Percentiles rank a stretch among this genome's conserved stretches.
phyloP scores from a whole-genome alignment of 192 early-diverging fungal species.

The Backusella parvicylindrica region DNA sequence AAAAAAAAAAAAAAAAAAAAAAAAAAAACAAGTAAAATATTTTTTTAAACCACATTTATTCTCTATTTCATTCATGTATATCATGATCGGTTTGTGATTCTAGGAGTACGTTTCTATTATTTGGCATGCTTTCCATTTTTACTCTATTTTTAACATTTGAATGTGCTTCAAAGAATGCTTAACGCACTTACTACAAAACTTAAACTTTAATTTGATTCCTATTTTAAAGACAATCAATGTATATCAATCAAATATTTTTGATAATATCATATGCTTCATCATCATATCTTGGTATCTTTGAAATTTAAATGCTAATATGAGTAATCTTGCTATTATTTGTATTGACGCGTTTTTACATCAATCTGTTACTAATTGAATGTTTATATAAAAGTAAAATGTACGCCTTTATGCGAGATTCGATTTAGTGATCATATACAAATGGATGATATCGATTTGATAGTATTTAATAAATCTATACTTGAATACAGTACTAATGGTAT shows the following conservation, averaged over 20 bases:
- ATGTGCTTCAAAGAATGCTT: not conserved
- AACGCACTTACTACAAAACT: not conserved
- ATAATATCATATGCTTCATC: not conserved
- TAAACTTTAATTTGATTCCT: not conserved
- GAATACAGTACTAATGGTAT: too few relatives aligned
- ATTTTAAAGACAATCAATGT: not conserved
- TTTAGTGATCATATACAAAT: too few relatives aligned
- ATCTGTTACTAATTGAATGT: too few relatives aligned
- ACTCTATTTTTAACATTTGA: not conserved
- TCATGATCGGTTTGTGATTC: not conserved
- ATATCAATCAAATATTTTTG: not conserved
- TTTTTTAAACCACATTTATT: not conserved
- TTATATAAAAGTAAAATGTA: too few relatives aligned
- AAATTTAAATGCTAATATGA: not conserved
- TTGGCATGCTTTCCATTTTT: not conserved
- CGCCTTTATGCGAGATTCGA: too few relatives aligned
- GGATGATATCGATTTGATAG: too few relatives aligned
- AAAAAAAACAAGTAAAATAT: not conserved
- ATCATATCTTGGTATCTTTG: not conserved
- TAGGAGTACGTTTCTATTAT: not conserved
- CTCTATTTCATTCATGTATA: not conserved
- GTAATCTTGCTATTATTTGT: too few relatives aligned
- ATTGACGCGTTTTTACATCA: too few relatives aligned
- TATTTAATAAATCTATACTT: too few relatives aligned
- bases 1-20: not conserved